phyloP scores from a whole-genome alignment of 1,284 basidiomycete genomes.

The Apiotrichum mycotoxinovorans region DNA sequence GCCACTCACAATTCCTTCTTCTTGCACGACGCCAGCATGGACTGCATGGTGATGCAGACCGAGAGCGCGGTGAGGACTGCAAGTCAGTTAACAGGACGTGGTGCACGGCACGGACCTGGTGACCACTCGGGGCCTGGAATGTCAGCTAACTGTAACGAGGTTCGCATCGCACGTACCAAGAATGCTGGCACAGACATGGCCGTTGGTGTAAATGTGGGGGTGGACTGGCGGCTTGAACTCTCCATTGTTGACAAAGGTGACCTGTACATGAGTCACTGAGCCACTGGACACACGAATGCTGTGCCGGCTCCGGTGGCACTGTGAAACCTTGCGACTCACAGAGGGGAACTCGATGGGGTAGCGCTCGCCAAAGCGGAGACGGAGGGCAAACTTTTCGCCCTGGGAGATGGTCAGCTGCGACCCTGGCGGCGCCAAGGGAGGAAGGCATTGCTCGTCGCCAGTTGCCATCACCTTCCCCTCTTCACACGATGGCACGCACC shows the following conservation, averaged over 20 bases:
- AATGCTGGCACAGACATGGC: constrained; percentile 50
- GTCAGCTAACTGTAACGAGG: neutral
- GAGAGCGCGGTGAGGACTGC: constrained; percentile 47
- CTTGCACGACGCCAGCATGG: constrained; percentile 51
- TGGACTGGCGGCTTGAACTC: constrained; percentile 45
- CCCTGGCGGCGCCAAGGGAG: neutral
- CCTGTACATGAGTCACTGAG: constrained; percentile 29
- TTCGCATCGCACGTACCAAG: constrained; percentile 27
- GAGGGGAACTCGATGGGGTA: constrained; percentile 50
- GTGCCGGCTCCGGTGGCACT: too few species aligned
- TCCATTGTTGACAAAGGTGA: constrained; percentile 43
- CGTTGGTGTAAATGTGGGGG: constrained; percentile 50
- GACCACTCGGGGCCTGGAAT: constrained; percentile 45
- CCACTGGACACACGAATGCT: too few species aligned
- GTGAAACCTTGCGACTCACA: constrained; percentile 20
- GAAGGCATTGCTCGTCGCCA: neutral
- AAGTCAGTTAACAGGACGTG: too few species aligned
- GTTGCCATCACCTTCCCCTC: neutral
- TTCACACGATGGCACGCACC: constrained; percentile 13
- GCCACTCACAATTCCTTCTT: constrained; percentile 46
- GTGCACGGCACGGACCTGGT: constrained; percentile 30
- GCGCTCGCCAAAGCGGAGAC: constrained; percentile 39
- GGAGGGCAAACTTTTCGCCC: constrained; percentile 45
- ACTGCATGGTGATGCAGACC: constrained; percentile 51
- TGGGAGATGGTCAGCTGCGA: constrained; percentile 4